A percentile compares a stretch with the other conserved stretches of the same genome.
Evolutionary conservation across 2,329 filamentous ascomycete genomes (phyloP).

Genomic region (Fusarium buxicola): DNA sequence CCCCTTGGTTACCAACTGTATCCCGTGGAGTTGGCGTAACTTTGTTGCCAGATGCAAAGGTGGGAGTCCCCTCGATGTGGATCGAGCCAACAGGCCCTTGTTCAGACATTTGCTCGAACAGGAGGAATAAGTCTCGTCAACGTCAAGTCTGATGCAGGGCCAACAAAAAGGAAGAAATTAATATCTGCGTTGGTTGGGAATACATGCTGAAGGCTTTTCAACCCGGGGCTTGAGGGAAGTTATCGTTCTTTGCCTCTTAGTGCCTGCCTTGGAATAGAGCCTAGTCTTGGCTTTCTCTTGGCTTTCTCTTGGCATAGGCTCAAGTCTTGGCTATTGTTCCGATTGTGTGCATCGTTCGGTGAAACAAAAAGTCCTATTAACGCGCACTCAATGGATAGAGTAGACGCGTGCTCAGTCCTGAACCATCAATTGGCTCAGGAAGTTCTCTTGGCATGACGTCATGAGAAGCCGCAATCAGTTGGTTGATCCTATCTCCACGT

Average conservation of each 20-base stretch:
- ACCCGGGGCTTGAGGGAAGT: slow-evolving; percentile 12
- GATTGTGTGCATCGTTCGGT: background rate
- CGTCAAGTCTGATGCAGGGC: background rate
- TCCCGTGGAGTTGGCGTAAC: slow-evolving; percentile 18
- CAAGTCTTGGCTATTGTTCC: slow-evolving; percentile 14
- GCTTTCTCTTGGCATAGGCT: slow-evolving; percentile 2
- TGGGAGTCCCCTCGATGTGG: slow-evolving; percentile 13
- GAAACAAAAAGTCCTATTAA: background rate
- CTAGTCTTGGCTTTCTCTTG: slow-evolving; percentile 22
- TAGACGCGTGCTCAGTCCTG: slow-evolving; percentile 30
- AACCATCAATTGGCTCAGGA: slow-evolving; percentile 37
- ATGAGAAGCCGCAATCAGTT: background rate
- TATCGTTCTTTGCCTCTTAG: slow-evolving; percentile 7
- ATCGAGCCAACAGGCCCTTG: slow-evolving; percentile 10
- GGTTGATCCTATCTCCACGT: slow-evolving; percentile 34
- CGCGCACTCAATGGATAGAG: slow-evolving; percentile 4
- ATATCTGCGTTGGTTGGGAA: background rate
- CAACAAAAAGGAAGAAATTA: background rate
- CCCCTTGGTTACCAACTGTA: background rate
- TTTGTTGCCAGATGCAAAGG: slow-evolving; percentile 25
- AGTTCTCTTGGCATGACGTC: slow-evolving; percentile 39
- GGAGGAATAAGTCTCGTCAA: background rate
- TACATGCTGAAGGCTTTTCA: slow-evolving; percentile 11
- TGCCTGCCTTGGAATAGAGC: background rate
- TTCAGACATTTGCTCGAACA: slow-evolving; percentile 21